Percentiles rank a stretch among this genome's conserved stretches.
These are phyloP conservation scores for Hippophae rhamnoides DNA, from an alignment of 306 rosid genomes.

Conservation along the genomic window DNA sequence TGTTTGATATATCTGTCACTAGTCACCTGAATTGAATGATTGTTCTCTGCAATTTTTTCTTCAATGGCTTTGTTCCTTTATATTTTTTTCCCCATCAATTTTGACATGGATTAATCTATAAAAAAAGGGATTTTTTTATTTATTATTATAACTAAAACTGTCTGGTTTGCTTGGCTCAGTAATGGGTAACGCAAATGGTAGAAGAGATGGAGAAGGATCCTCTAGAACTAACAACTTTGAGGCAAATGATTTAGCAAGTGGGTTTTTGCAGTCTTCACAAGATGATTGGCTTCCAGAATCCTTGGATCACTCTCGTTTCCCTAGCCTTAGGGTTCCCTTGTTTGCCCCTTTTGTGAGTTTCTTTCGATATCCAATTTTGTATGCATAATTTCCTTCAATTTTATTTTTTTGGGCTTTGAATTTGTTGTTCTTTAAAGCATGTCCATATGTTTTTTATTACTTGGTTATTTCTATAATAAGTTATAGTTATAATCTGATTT, in stretches of 20 bases:
- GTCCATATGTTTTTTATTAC: neutral
- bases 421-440: too few species aligned
- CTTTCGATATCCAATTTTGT: neutral
- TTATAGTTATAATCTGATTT: too few species aligned
- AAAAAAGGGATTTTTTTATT: neutral
- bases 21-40: neutral
- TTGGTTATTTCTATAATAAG: too few species aligned
- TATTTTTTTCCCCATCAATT: constrained; percentile 6
- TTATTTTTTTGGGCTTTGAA: neutral
- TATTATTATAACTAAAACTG: constrained; percentile 6
- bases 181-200: constrained; percentile 28
- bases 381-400: neutral
- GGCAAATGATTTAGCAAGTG: constrained; percentile 7
- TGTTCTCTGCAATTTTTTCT: constrained; percentile 1
- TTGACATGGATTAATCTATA: neutral
- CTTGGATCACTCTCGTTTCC: constrained; percentile 21
- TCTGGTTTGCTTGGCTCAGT: constrained; percentile 18
- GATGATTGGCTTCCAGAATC: constrained; percentile 18
- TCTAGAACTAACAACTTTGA: constrained; percentile 23
- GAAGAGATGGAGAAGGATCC: constrained; percentile 29
- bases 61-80: constrained; percentile 23
- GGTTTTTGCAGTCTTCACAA: constrained; percentile 2
- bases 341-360: constrained; percentile 21
- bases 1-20: constrained; percentile 21
- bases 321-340: constrained; percentile 1